Conservation (phyloP, 257 asterid genomes). For the Ophiorrhiza pumila region DNA sequence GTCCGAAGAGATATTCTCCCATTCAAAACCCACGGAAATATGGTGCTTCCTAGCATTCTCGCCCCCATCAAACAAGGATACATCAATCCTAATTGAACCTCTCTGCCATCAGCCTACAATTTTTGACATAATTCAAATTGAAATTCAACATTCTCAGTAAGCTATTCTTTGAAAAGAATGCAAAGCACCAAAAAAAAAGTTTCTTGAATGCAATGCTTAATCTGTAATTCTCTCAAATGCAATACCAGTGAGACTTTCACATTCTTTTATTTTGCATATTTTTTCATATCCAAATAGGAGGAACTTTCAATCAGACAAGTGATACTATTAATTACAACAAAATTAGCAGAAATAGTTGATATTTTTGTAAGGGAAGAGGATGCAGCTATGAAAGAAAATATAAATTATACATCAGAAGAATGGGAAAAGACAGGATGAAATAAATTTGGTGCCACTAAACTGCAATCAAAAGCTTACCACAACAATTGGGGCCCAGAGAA, state of each 20-base stretch:
- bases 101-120: slow-evolving; percentile 95
- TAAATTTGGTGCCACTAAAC: slow-evolving; percentile 1
- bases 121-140: slow-evolving; percentile 25
- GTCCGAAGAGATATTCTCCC: slow-evolving; percentile 58
- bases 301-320: background rate
- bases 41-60: slow-evolving; percentile 93
- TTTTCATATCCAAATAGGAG: background rate
- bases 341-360: background rate
- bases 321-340: background rate
- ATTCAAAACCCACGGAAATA: slow-evolving; percentile 68
- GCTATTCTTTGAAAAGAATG: background rate
- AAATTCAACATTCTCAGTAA: slow-evolving; percentile 9
- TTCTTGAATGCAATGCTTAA: no score
- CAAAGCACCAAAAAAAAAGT: background rate
- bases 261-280: background rate
- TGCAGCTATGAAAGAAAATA: background rate
- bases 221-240: background rate
- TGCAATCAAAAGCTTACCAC: slow-evolving; percentile 45
- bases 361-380: background rate
- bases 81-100: slow-evolving; percentile 65
- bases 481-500: slow-evolving; percentile 83
- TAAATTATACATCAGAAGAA: background rate
- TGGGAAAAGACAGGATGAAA: slow-evolving; percentile 4
- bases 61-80: slow-evolving; percentile 91
- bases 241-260: background rate